phyloP scores from a whole-genome alignment of 78 protist genomes.

The Dictyostelium firmibasis region DNA sequence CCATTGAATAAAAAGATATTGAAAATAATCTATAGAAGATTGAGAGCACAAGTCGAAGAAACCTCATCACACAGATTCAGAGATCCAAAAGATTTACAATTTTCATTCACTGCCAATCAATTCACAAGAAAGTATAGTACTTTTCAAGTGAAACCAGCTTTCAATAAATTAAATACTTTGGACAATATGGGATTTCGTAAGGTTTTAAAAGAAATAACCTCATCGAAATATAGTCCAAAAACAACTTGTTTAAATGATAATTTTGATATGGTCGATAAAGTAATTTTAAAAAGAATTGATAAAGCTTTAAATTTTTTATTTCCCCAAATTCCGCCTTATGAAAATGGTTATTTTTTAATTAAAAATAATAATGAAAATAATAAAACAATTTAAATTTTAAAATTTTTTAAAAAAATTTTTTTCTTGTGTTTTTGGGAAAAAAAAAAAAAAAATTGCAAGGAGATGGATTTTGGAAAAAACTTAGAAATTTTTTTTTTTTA shows the following conservation, averaged over 20 bases:
- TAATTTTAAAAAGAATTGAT: background rate
- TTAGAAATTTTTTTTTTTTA: no score
- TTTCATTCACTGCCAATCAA: slow-evolving; percentile 39
- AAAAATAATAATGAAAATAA: no score
- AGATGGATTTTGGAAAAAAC: no score
- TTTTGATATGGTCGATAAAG: background rate
- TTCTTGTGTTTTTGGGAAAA: no score
- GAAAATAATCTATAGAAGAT: background rate
- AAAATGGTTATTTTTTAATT: background rate
- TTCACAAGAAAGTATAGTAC: background rate
- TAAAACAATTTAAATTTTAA: no score
- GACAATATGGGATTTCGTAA: background rate
- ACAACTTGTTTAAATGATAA: slow-evolving; percentile 64
- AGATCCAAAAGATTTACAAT: background rate
- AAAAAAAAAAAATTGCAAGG: no score
- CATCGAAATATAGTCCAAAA: background rate
- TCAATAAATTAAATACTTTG: background rate
- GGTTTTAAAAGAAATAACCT: background rate
- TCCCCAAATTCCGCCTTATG: background rate
- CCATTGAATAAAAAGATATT: slow-evolving; percentile 8
- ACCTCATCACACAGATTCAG: slow-evolving; percentile 19
- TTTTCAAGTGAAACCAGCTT: background rate
- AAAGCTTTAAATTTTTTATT: background rate
- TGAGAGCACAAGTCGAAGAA: background rate
- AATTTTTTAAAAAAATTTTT: no score